Conservation (phyloP, 1,284 basidiomycete species). For the Sporisorium scitamineum region DNA sequence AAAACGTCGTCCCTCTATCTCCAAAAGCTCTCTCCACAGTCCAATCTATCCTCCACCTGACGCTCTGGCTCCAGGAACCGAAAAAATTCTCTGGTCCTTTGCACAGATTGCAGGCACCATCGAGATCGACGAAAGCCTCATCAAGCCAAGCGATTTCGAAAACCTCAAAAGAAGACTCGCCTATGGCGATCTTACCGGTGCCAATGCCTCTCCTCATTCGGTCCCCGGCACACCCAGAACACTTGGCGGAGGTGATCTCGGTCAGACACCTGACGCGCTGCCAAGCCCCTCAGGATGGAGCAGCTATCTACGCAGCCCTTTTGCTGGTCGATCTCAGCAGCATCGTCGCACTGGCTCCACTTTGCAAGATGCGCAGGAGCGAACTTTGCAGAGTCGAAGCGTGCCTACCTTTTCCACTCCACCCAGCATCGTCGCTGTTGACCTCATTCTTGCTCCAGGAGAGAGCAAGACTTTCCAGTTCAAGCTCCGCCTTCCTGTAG, state of each 20-base stretch:
- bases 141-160: slow-evolving; percentile 70
- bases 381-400: slow-evolving; percentile 71
- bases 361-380: slow-evolving; percentile 73
- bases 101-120: slow-evolving; percentile 82
- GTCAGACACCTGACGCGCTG: slow-evolving; percentile 39
- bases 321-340: slow-evolving; percentile 16
- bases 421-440: slow-evolving; percentile 85
- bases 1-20: slow-evolving; percentile 13
- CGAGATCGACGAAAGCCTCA: slow-evolving; percentile 71
- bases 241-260: slow-evolving; percentile 61
- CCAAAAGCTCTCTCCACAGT: slow-evolving; percentile 24
- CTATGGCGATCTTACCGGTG: slow-evolving; percentile 57
- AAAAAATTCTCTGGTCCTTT: slow-evolving; percentile 86
- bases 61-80: slow-evolving; percentile 71
- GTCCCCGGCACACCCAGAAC: slow-evolving; percentile 47
- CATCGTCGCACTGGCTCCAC: slow-evolving; percentile 73
- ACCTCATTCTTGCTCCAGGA: slow-evolving; percentile 80
- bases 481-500: slow-evolving; percentile 71
- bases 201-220: slow-evolving; percentile 46
- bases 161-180: slow-evolving; percentile 68
- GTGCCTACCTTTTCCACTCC: slow-evolving; percentile 84
- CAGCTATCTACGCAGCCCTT: slow-evolving; percentile 31
- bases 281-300: slow-evolving; percentile 31
- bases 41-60: slow-evolving; percentile 49
- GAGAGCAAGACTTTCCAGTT: slow-evolving; percentile 77